phyloP scores from a whole-genome alignment of 2,329 filamentous ascomycete species.

The Immersiporthe knoxdaviesiana region DNA sequence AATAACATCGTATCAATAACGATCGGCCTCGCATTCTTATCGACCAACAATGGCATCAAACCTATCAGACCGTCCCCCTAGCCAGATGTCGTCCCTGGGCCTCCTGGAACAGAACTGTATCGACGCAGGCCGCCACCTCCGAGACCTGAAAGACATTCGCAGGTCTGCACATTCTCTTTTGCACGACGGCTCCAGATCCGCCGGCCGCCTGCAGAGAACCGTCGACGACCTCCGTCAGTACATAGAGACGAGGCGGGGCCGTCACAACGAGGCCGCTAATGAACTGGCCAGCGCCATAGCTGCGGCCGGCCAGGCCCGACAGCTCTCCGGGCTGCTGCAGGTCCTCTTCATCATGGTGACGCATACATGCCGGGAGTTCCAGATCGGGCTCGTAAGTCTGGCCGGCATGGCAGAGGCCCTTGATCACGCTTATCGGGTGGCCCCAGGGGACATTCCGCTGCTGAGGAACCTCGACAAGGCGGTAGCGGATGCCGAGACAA shows the following conservation, averaged over 20 bases:
- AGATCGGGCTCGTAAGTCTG: too few relatives aligned
- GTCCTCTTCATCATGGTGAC: not conserved
- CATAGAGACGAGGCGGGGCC: not conserved
- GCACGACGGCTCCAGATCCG: not conserved
- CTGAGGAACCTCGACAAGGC: not conserved
- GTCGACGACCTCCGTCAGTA: not conserved
- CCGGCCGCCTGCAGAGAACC: not conserved
- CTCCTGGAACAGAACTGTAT: not conserved
- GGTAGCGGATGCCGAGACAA: not conserved
- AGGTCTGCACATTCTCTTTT: not conserved
- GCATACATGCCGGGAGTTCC: not conserved
- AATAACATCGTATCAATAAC: not conserved
- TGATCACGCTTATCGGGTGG: not conserved
- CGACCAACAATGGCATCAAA: not conserved
- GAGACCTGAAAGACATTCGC: not conserved
- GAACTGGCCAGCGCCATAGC: not conserved
- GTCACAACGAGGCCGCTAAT: not conserved
- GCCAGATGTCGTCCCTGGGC: not conserved
- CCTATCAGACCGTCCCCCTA: too few relatives aligned
- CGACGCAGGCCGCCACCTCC: not conserved
- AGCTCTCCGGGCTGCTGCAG: not conserved
- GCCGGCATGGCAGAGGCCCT: not conserved
- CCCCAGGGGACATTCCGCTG: not conserved
- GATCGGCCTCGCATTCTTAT: not conserved
- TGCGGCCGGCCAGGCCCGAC: not conserved